Conservation (phyloP, 768 basidiomycete genomes). For the Dioszegia crocea region DNA sequence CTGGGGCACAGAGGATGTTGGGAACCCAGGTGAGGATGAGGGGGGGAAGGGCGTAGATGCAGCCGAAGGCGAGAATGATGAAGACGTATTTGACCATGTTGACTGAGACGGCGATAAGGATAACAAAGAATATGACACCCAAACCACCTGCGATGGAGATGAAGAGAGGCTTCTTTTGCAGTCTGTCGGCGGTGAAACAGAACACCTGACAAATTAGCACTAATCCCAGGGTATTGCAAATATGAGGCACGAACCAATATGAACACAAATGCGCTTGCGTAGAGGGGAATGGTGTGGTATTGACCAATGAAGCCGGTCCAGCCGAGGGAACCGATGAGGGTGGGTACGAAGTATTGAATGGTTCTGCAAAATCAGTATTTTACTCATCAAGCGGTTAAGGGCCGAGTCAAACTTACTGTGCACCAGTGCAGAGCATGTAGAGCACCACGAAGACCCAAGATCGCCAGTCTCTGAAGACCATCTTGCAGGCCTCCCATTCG, state of each 20-base stretch:
- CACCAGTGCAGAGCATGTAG: conserved; percentile 49
- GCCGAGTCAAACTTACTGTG: conserved; percentile 26
- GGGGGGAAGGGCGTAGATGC: conserved; percentile 44
- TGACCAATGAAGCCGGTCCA: conserved; percentile 45
- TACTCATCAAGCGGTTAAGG: conserved; percentile 13
- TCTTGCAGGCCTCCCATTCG: conserved; percentile 37
- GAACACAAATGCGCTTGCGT: conserved; percentile 34
- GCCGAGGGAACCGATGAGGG: conserved; percentile 35
- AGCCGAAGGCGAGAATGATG: conserved; percentile 48
- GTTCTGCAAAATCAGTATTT: too few relatives aligned
- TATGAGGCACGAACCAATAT: too few relatives aligned
- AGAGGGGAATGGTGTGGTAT: conserved; percentile 48
- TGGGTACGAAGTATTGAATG: conserved; percentile 47
- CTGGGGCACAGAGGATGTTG: conserved; percentile 45
- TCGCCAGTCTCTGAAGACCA: conserved; percentile 30
- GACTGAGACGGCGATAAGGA: conserved; percentile 28
- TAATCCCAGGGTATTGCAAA: too few relatives aligned
- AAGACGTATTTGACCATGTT: conserved; percentile 44
- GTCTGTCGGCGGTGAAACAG: conserved; percentile 44
- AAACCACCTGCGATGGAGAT: conserved; percentile 26
- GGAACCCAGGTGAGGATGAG: conserved; percentile 48
- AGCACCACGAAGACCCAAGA: conserved; percentile 34
- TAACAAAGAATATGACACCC: conserved; percentile 44
- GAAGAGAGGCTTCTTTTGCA: conserved; percentile 43
- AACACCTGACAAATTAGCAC: too few relatives aligned